Percentiles rank a stretch among this genome's conserved stretches.
Evolutionary conservation across 164 flowering plant species (phyloP).

Genomic region (Chimonanthus salicifolius): DNA sequence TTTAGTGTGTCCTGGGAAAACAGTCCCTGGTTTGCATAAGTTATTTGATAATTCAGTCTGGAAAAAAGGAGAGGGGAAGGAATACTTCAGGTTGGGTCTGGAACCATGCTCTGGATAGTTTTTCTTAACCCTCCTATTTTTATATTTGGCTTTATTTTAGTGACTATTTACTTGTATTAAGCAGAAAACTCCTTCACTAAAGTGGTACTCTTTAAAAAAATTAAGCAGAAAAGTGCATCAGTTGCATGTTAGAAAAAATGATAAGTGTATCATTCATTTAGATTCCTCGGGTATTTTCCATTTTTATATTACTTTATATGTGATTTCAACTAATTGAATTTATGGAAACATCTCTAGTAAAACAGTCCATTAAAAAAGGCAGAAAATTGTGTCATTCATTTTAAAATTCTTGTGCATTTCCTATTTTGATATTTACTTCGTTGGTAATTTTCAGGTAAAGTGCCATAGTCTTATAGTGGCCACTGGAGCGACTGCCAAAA

Average conservation of each 20-base stretch:
- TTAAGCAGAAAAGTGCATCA: too few species aligned
- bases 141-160: neutral
- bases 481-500: conserved; percentile 91
- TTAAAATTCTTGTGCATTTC: neutral
- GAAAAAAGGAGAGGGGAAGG: too few species aligned
- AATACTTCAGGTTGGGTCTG: neutral
- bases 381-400: neutral
- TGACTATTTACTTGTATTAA: neutral
- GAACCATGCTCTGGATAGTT: neutral
- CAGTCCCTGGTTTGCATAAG: too few species aligned
- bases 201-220: too few species aligned
- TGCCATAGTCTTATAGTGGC: conserved; percentile 78
- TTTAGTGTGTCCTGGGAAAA: too few species aligned
- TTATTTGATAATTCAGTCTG: too few species aligned
- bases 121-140: neutral
- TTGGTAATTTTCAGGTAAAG: conserved; percentile 57
- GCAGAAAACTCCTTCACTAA: neutral
- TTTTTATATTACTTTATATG: too few species aligned
- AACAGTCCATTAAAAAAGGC: neutral
- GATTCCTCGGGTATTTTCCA: too few species aligned
- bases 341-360: too few species aligned
- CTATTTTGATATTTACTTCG: neutral
- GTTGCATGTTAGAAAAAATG: too few species aligned
- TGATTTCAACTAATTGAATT: too few species aligned
- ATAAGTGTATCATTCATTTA: too few species aligned